A percentile compares a stretch with the other conserved stretches of the same genome.
Conservation (phyloP, 1,284 basidiomycete genomes). For the Heliocybe sulcata region DNA sequence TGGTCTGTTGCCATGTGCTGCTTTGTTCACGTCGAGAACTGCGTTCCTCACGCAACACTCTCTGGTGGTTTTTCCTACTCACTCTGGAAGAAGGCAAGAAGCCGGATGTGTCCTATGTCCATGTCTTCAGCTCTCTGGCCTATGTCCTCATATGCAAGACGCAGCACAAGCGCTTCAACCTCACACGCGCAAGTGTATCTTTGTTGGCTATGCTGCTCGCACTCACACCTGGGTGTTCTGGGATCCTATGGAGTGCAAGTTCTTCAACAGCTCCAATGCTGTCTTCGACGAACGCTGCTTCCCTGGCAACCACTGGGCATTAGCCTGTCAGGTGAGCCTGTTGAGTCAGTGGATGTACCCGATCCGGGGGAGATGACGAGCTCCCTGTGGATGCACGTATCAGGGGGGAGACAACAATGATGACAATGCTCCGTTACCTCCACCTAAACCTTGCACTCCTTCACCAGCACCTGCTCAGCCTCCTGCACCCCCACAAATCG, state of each 20-base stretch:
- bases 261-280: conserved; percentile 17
- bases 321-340: background rate
- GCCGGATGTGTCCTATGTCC: conserved; percentile 20
- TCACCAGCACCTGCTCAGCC: background rate
- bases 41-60: too few relatives aligned
- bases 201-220: conserved; percentile 25
- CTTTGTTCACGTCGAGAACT: too few relatives aligned
- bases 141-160: conserved; percentile 26
- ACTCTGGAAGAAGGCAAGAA: too few relatives aligned
- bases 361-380: background rate
- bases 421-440: background rate
- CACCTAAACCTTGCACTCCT: background rate
- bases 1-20: too few relatives aligned
- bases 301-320: background rate
- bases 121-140: conserved; percentile 24
- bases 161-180: conserved; percentile 17
- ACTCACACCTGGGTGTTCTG: conserved; percentile 23
- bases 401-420: background rate
- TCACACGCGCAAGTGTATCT: conserved; percentile 25
- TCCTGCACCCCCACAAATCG: background rate
- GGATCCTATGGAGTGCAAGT: conserved; percentile 15
- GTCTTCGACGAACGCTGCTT: conserved; percentile 19
- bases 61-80: too few relatives aligned
- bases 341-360: background rate
- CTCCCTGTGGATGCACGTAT: background rate